Base-by-base conservation (phyloP, 2,329 filamentous ascomycete genomes). In the Knufia fluminis region DNA sequence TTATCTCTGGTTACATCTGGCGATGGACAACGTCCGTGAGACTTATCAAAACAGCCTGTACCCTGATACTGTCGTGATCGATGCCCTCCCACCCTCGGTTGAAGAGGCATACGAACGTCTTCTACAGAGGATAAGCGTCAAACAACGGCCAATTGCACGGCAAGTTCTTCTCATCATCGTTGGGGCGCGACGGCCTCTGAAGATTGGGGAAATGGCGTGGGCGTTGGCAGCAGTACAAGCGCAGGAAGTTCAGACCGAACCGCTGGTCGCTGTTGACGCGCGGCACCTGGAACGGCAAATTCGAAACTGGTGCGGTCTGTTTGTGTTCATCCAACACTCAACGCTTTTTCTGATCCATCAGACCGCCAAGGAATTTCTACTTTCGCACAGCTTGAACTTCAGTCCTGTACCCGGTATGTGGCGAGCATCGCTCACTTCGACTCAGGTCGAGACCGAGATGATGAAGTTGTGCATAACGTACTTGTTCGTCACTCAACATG, bases 331-430 rank as follows among this genome's bases (percentile, higher is more conserved):
- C 23, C 52, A 56, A 19, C 46, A 60, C 39, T 51, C 44, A 2
- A 49, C 40, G 22, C 49, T 64, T 19, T 60, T 55, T 46, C 50
- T 63, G 19, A 55, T 64, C 26, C 62, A 63, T 45, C 57, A 64
- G 44, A 64, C 62, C 10, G 61, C 60, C 14, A 57, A 51, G 40
- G 59, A 64, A 43, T 64, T 62, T 52, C 51, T 63, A 20, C 14
- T 50, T 19, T 14, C 31, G 7, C 10, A 12, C n/a, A 9, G 45
- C 16, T 19, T 35, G 33, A 19, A 53, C 58, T 23, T 48, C 54
- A 28, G 3, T 24, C 2, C 7, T 10, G 2, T 3, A 12, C 7
- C 8, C 6, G 7, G 16, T n/a, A 22, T 4, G 10, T 46, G 43
- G 43, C 22, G n/a, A 10, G 20, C 10, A n/a, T 46, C 33, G 16